phyloP scores from a whole-genome alignment of 2,329 filamentous ascomycete genomes.

The Cercospora sp. region DNA sequence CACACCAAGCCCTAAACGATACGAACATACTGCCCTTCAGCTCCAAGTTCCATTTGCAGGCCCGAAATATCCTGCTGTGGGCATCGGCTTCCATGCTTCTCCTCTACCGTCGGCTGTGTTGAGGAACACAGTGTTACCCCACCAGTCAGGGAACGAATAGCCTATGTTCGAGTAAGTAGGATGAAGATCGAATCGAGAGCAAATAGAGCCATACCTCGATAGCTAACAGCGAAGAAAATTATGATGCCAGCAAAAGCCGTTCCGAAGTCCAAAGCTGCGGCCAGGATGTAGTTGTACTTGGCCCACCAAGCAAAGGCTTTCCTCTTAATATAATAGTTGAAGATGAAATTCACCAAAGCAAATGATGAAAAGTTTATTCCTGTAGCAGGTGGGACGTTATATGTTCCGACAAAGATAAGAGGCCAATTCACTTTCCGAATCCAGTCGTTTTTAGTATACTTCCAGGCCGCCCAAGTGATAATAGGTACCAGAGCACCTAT shows the following conservation, averaged over 20 bases:
- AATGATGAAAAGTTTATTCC: slow-evolving; percentile 84
- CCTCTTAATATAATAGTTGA: slow-evolving; percentile 46
- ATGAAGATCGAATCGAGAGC: too few relatives aligned
- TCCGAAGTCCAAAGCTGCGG: slow-evolving; percentile 41
- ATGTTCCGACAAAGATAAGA: slow-evolving; percentile 68
- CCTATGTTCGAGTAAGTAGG: slow-evolving; percentile 22
- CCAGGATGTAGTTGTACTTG: slow-evolving; percentile 43
- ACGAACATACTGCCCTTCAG: neutral
- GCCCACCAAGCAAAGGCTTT: slow-evolving; percentile 46
- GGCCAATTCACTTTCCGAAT: slow-evolving; percentile 48
- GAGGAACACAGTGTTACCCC: slow-evolving; percentile 38
- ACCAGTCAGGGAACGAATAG: slow-evolving; percentile 35
- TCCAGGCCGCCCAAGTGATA: slow-evolving; percentile 47
- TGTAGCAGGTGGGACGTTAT: slow-evolving; percentile 64
- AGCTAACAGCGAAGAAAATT: slow-evolving; percentile 43
- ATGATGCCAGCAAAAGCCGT: slow-evolving; percentile 43
- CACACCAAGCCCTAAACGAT: neutral
- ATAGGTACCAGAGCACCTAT: slow-evolving; percentile 50
- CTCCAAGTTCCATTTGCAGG: slow-evolving; percentile 44
- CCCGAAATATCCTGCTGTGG: slow-evolving; percentile 66
- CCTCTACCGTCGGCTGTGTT: slow-evolving; percentile 47
- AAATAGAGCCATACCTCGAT: slow-evolving; percentile 31
- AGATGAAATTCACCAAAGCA: slow-evolving; percentile 51
- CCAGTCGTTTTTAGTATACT: slow-evolving; percentile 37
- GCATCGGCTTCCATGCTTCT: slow-evolving; percentile 46